phyloP scores from a whole-genome alignment of 345 rosid species.

The Luvunga scandens region DNA sequence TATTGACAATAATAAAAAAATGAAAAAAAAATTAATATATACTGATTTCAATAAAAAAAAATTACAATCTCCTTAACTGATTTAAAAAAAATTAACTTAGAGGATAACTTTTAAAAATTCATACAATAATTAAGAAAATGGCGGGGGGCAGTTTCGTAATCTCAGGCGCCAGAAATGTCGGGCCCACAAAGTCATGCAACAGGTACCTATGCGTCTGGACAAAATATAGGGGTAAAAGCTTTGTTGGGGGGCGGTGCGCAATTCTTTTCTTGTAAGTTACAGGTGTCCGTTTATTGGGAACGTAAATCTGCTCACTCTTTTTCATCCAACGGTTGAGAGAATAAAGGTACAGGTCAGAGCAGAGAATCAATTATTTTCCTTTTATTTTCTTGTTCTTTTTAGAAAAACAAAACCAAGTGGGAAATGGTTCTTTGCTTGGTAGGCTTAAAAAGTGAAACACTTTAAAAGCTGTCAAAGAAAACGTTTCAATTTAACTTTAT shows the following conservation, averaged over 20 bases:
- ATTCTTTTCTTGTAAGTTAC: not conserved
- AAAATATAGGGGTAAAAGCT: not conserved
- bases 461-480: constrained; percentile 3
- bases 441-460: not conserved
- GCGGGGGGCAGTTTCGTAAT: not conserved
- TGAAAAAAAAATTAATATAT: fast-evolving
- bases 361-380: not conserved
- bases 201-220: not conserved
- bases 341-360: not conserved
- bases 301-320: too few relatives aligned
- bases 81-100: too few relatives aligned
- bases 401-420: not conserved
- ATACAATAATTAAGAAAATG: not conserved
- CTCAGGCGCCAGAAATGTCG: not conserved
- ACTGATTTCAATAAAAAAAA: too few relatives aligned
- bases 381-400: not conserved
- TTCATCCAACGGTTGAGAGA: not conserved
- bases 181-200: not conserved
- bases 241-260: not conserved
- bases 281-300: not conserved
- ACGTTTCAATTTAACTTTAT: not conserved
- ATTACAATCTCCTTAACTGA: too few relatives aligned
- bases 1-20: too few relatives aligned
- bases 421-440: constrained; percentile 10
- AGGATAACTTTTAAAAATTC: not conserved